phyloP scores from a whole-genome alignment of 768 basidiomycete species.

The Russula foetens region DNA sequence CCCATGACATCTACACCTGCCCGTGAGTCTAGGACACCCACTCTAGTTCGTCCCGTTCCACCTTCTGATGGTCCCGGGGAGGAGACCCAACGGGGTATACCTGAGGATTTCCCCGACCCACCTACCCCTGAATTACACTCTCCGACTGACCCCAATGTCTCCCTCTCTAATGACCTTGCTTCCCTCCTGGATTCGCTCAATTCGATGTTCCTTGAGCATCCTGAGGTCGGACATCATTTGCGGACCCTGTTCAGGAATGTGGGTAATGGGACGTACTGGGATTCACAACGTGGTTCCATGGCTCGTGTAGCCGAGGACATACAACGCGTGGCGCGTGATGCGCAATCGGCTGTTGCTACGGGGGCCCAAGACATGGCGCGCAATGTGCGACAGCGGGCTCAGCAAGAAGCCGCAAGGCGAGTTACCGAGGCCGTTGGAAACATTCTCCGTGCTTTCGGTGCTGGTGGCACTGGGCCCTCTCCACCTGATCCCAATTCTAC shows the following conservation, averaged over 20 bases:
- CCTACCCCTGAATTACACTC: constrained; percentile 42
- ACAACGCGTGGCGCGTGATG: constrained; percentile 36
- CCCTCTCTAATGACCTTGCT: constrained; percentile 59
- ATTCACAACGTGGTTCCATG: constrained; percentile 49
- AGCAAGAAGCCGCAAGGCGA: constrained; percentile 56
- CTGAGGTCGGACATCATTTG: constrained; percentile 61
- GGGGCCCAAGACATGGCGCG: constrained; percentile 29
- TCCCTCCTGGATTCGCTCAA: constrained; percentile 49
- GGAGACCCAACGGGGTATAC: neutral
- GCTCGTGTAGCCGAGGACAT: constrained; percentile 50
- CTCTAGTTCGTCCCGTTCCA: neutral
- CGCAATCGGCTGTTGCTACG: constrained; percentile 27
- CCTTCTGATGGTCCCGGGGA: neutral
- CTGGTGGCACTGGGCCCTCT: constrained; percentile 8
- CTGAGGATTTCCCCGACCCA: constrained; percentile 34
- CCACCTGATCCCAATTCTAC: neutral
- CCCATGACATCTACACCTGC: constrained; percentile 12
- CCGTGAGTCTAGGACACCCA: constrained; percentile 13
- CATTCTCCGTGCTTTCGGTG: constrained; percentile 48
- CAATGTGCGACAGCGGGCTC: constrained; percentile 40
- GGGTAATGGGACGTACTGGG: constrained; percentile 62
- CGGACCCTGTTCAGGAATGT: constrained; percentile 57
- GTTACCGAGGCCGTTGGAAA: constrained; percentile 56
- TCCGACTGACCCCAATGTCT: constrained; percentile 28
- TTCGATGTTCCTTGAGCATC: constrained; percentile 51